Evolutionary conservation across 176 grass and related monocot species (phyloP).

Genomic region (Alopecurus myosuroides): DNA sequence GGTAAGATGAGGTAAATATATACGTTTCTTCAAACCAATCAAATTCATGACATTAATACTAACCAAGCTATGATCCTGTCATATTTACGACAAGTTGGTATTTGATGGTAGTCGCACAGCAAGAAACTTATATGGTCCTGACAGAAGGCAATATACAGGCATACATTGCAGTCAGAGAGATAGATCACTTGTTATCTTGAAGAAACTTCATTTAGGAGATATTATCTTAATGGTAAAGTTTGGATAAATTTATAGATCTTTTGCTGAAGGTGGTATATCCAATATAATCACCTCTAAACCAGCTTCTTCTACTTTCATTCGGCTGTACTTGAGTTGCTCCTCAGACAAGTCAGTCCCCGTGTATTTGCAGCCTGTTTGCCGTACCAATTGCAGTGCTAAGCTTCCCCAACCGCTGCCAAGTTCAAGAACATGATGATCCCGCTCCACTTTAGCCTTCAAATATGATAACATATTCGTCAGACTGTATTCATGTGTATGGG

Average conservation of each 20-base stretch:
- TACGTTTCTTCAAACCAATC: no score
- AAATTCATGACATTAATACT: neutral
- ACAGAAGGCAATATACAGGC: no score
- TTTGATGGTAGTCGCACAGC: slow-evolving; percentile 57
- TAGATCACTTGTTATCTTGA: no score
- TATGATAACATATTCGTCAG: neutral
- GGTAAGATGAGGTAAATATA: neutral
- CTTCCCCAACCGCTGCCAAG: slow-evolving; percentile 61
- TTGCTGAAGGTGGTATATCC: no score
- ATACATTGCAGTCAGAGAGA: no score
- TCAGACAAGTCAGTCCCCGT: slow-evolving; percentile 51
- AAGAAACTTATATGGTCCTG: slow-evolving; percentile 42
- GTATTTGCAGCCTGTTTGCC: slow-evolving; percentile 54
- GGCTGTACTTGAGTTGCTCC: slow-evolving; percentile 46
- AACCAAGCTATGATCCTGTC: slow-evolving; percentile 68
- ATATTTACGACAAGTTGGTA: slow-evolving; percentile 36
- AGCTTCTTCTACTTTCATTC: slow-evolving; percentile 49
- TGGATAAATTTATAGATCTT: neutral
- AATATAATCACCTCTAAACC: slow-evolving; percentile 28
- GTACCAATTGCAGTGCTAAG: slow-evolving; percentile 50
- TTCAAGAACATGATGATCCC: slow-evolving; percentile 52
- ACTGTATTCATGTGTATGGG: neutral
- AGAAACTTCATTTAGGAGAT: neutral
- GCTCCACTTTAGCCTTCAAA: slow-evolving; percentile 38
- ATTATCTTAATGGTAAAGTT: neutral